Evolutionary conservation across 805 yeast species (phyloP).

Genomic region (Nadsonia fulvescens): DNA sequence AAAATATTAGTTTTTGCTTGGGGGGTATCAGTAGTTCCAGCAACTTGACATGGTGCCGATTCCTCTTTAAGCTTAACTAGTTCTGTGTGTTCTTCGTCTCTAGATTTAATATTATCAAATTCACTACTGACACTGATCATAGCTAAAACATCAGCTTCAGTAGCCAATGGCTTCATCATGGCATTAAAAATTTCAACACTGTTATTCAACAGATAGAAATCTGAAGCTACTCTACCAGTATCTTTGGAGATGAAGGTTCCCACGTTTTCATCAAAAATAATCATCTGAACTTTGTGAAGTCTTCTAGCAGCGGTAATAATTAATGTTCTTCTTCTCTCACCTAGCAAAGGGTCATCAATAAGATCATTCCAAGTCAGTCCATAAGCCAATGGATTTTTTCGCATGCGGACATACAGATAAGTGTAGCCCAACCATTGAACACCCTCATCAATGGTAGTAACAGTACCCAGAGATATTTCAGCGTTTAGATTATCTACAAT

Average conservation of each 20-base stretch:
- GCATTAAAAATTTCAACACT: conserved; percentile 81
- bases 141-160: conserved; percentile 81
- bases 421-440: conserved; percentile 97
- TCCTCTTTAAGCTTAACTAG: conserved; percentile 42
- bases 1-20: conserved; percentile 78
- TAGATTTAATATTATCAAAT: conserved; percentile 72
- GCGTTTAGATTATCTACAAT: conserved; percentile 89
- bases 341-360: conserved; percentile 63
- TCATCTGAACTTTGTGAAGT: conserved; percentile 81
- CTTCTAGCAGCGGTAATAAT: conserved; percentile 63
- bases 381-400: conserved; percentile 79
- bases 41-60: conserved; percentile 59
- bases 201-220: conserved; percentile 70
- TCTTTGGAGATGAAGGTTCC: conserved; percentile 72
- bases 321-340: conserved; percentile 57
- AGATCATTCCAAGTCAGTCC: conserved; percentile 82
- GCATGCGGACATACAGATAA: conserved; percentile 84
- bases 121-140: conserved; percentile 86
- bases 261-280: conserved; percentile 72
- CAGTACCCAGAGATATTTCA: conserved; percentile 88
- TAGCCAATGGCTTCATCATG: conserved; percentile 64
- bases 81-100: conserved; percentile 77
- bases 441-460: conserved; percentile 85
- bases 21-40: conserved; percentile 53
- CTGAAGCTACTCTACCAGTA: conserved; percentile 86